A percentile compares a stretch with the other conserved stretches of the same genome.
These are phyloP conservation scores for Trichoderma arundinaceum DNA, from an alignment of 2,329 filamentous ascomycete species.

Conservation along the genomic window DNA sequence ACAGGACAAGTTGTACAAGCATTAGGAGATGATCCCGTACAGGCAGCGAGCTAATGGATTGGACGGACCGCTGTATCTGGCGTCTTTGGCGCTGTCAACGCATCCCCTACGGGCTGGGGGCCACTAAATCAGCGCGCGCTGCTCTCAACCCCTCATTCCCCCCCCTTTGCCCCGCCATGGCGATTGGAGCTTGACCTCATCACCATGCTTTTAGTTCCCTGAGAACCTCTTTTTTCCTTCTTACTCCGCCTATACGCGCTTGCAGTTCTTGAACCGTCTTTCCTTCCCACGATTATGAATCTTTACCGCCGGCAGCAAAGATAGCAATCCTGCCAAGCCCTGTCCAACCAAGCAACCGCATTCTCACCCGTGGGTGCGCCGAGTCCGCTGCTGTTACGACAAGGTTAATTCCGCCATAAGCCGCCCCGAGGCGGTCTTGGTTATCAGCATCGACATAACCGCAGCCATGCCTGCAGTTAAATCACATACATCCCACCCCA, in stretches of 20 bases:
- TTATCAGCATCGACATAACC: not conserved
- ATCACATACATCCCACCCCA: conserved; percentile 13
- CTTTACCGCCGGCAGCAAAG: not conserved
- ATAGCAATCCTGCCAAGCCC: not conserved
- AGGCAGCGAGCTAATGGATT: not conserved
- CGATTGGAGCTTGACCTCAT: conserved; percentile 28
- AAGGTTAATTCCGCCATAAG: conserved; percentile 10
- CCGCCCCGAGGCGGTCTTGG: not conserved
- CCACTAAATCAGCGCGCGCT: not conserved
- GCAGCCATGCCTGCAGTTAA: conserved; percentile 8
- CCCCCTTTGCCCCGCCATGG: conserved; percentile 28
- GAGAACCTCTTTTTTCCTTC: conserved; percentile 4
- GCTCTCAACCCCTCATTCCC: conserved; percentile 25
- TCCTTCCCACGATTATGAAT: not conserved
- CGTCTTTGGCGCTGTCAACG: conserved; percentile 7
- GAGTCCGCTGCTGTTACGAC: not conserved
- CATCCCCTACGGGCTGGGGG: not conserved
- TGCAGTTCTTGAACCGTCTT: not conserved
- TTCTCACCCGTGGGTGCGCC: conserved; percentile 10
- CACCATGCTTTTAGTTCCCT: not conserved
- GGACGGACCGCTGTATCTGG: conserved; percentile 20
- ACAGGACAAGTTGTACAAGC: not conserved
- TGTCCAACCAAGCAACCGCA: conserved; percentile 15
- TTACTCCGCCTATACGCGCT: conserved; percentile 2
- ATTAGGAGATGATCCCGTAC: not conserved